Percentiles rank a stretch among this genome's conserved stretches.
Evolutionary conservation across 495 filamentous ascomycete genomes (phyloP).

Genomic region (Astrothelium macrocarpum): DNA sequence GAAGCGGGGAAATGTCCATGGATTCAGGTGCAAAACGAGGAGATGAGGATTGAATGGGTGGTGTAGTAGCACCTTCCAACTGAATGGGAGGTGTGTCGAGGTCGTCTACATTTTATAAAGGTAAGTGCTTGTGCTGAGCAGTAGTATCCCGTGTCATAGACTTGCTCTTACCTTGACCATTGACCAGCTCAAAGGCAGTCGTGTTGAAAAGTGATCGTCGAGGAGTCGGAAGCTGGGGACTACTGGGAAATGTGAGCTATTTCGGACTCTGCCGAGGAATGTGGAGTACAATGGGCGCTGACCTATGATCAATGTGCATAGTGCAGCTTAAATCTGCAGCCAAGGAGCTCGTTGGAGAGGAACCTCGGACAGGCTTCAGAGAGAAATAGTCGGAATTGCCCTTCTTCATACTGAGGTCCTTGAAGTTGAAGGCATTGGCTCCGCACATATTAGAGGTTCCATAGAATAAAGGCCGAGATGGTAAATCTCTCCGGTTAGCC

Average conservation of each 20-base stretch:
- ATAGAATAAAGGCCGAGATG: conserved; percentile 43
- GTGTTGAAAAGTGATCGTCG: conserved; percentile 87
- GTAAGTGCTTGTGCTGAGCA: conserved; percentile 8
- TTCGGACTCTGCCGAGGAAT: conserved; percentile 17
- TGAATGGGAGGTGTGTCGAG: conserved; percentile 76
- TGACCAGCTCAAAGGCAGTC: conserved; percentile 55
- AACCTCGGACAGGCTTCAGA: conserved; percentile 63
- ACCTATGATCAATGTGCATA: conserved; percentile 91
- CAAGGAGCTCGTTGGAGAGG: conserved; percentile 81
- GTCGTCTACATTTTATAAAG: conserved; percentile 38
- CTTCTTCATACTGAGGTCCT: conserved; percentile 61
- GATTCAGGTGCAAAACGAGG: conserved; percentile 62
- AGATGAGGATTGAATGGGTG: conserved; percentile 74
- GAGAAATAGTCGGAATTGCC: conserved; percentile 64
- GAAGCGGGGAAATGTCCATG: conserved; percentile 93
- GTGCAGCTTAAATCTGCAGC: conserved; percentile 93
- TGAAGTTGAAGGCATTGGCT: conserved; percentile 60
- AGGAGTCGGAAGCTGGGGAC: conserved; percentile 84
- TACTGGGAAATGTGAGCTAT: conserved; percentile 35
- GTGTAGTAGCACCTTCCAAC: conserved; percentile 65
- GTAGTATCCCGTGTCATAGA: not conserved
- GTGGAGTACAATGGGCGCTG: conserved; percentile 21
- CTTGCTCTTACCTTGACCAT: conserved; percentile 57
- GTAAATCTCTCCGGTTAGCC: conserved; percentile 43
- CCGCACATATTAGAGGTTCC: conserved; percentile 30